A percentile compares a stretch with the other conserved stretches of the same genome.
Conservation (phyloP, 345 rosid genomes). For the Orychophragmus violaceus region DNA sequence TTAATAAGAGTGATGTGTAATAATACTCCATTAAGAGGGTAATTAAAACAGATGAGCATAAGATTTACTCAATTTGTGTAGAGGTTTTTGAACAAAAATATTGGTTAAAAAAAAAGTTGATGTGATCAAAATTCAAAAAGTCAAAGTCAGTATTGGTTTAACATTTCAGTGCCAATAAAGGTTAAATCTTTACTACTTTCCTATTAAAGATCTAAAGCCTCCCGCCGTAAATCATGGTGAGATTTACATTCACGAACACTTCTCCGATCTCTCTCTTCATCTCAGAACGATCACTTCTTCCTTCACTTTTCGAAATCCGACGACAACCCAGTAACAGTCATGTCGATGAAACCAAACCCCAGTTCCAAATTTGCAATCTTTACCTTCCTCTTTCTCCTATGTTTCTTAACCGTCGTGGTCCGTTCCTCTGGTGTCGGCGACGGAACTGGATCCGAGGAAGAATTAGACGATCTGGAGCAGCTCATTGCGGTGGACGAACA, state of each 20-base stretch:
- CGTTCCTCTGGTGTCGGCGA: slow-evolving; percentile 15
- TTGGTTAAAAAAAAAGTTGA: neutral
- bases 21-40: neutral
- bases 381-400: slow-evolving; percentile 33
- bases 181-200: slow-evolving; percentile 7
- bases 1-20: neutral
- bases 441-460: slow-evolving; percentile 19
- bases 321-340: slow-evolving; percentile 6
- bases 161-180: neutral
- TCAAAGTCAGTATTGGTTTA: no score
- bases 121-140: no score
- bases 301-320: slow-evolving; percentile 7
- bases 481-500: slow-evolving; percentile 62
- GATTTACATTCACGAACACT: slow-evolving; percentile 8
- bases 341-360: slow-evolving; percentile 29
- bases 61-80: no score
- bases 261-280: slow-evolving; percentile 9
- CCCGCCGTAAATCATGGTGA: slow-evolving; percentile 21
- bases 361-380: slow-evolving; percentile 40
- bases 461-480: slow-evolving; percentile 43
- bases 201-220: neutral
- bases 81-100: neutral
- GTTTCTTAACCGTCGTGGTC: slow-evolving; percentile 9
- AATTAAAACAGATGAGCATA: no score
- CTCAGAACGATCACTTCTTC: neutral